Evolutionary conservation across 257 asterid species (phyloP), one percentile per base, ranked within the genome.

Genomic region (Lycium barbarum): DNA sequence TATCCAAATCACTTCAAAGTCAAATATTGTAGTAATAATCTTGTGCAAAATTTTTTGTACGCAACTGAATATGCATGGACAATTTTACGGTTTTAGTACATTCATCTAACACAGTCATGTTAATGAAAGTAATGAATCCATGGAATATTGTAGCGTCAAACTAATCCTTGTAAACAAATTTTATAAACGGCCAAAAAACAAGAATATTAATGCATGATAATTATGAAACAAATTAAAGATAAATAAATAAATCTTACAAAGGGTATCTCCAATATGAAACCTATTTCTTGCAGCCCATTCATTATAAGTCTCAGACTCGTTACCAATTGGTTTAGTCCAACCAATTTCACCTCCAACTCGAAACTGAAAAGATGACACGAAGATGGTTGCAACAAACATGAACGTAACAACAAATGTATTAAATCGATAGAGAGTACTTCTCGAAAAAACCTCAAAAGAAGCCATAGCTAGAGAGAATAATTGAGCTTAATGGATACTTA

Each of bases 271-370:
- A 71, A 95, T 84, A 65, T 71, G 94, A 90, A 95, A 93, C 13
- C 98, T 79, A 87, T 90, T 91, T 82, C 76, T 87, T 6, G 94
- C 86, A 22, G 98, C 98, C 98, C 98, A 95, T 40, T 93, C 89
- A 40, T 93, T 93, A 47, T 95, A 95, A 0, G 96, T 88, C 47
- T 92, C 90, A 15, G 95, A 88, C 61, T 92, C 94, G 11, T 91
- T 88, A 9, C 90, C 92, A 11, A 92, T 91, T 0, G 98, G 98
- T 66, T 72, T 89, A 6, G 11, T 83, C 98, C 98, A 95, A 14
- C 91, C 93, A 15, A 9, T 84, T 38, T 84, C 85, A 35, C 85
- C 93, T 14, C 98, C 98, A 20, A 95, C 94, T 36, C 88, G 80
- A 18, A 89, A 93, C 84, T 88, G 93, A 76, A 85, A 88, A 49